phyloP scores from a whole-genome alignment of 192 early-diverging fungal species.

The Entomortierella chlamydospora region DNA sequence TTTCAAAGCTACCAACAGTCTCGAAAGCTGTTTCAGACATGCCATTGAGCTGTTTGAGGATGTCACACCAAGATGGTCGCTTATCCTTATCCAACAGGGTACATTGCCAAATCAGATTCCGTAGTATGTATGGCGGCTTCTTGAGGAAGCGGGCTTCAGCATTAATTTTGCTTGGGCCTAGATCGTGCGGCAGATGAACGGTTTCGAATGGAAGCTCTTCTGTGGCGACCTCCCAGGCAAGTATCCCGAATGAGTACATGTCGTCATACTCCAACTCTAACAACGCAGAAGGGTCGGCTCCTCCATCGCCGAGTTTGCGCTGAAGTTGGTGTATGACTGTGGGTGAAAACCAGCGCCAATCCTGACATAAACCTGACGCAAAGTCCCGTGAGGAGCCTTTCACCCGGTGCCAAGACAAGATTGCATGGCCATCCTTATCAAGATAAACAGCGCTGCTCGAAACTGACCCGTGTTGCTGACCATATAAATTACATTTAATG shows the following conservation, averaged over 20 bases:
- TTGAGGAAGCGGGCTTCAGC: background rate
- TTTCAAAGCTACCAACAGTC: background rate
- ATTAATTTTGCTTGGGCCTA: background rate
- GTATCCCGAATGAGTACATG: constrained; percentile 36
- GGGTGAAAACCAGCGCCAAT: constrained; percentile 21
- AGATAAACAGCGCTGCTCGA: constrained; percentile 23
- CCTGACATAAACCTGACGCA: background rate
- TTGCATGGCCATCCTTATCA: constrained; percentile 20
- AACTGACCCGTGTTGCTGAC: constrained; percentile 17
- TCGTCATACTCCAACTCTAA: constrained; percentile 20
- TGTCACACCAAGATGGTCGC: constrained; percentile 27
- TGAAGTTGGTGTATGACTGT: background rate
- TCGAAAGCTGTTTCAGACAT: background rate
- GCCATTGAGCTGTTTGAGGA: background rate
- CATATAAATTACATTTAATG: constrained; percentile 17
- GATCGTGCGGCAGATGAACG: background rate
- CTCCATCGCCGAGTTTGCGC: background rate
- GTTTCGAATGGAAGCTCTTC: constrained; percentile 17
- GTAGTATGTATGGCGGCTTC: background rate
- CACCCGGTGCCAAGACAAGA: constrained; percentile 18
- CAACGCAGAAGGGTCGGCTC: background rate
- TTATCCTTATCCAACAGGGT: background rate
- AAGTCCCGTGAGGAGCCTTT: background rate
- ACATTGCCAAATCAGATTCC: constrained; percentile 15
- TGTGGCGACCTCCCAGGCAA: constrained; percentile 34